Evolutionary conservation across 139 green algal species (phyloP).

Genomic region (Pseudopediastrum boryanum): DNA sequence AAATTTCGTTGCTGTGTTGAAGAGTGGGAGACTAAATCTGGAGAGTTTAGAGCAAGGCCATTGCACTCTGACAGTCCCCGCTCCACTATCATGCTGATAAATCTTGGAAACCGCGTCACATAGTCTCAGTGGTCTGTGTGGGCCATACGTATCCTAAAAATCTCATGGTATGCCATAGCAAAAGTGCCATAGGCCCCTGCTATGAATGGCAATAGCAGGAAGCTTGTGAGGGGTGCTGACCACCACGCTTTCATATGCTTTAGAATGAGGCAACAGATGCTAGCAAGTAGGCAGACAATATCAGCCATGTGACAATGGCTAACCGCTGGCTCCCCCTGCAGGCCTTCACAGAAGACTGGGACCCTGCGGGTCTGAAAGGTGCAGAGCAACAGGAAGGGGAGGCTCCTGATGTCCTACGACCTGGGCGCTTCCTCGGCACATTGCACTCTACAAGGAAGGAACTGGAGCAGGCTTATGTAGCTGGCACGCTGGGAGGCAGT

Average conservation of each 20-base stretch:
- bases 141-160: no score
- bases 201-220: no score
- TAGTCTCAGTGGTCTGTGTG: no score
- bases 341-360: conserved; percentile 29
- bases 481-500: neutral
- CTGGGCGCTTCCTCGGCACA: conserved; percentile 58
- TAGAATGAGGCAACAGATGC: neutral
- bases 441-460: conserved; percentile 42
- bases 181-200: no score
- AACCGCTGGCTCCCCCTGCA: neutral
- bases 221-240: neutral
- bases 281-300: neutral
- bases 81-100: no score
- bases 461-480: conserved; percentile 17
- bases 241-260: neutral
- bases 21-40: no score
- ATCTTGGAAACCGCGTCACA: no score
- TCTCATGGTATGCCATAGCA: no score
- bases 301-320: neutral
- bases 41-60: no score
- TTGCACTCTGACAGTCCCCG: no score
- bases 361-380: conserved; percentile 22
- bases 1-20: no score
- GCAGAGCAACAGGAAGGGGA: conserved; percentile 17
- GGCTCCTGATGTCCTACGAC: conserved; percentile 53